Conservation (phyloP, 2,329 filamentous ascomycete genomes). For the Colletotrichum spinosum region DNA sequence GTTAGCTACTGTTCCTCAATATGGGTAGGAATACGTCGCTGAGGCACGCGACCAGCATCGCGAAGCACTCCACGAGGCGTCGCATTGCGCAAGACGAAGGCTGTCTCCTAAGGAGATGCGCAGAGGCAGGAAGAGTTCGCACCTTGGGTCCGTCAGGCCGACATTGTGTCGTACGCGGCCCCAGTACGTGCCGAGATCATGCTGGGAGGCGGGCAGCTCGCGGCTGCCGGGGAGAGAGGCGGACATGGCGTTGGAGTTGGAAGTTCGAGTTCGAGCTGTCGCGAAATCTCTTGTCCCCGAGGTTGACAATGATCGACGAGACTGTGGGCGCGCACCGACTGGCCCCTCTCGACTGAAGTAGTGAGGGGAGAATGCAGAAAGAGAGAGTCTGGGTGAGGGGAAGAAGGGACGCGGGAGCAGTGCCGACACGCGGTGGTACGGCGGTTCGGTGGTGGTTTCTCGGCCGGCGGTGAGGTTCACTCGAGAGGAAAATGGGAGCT, state of each 20-base stretch:
- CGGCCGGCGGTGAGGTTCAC: slow-evolving; percentile 12
- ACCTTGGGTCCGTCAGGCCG: slow-evolving; percentile 95
- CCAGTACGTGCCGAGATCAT: slow-evolving; percentile 94
- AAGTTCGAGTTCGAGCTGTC: not conserved
- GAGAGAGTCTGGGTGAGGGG: not conserved
- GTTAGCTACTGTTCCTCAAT: slow-evolving; percentile 8
- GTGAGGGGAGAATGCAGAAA: not conserved
- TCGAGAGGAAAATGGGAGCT: slow-evolving; percentile 9
- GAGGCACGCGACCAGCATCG: not conserved
- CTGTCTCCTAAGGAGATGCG: not conserved
- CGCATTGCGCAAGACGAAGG: too few species aligned
- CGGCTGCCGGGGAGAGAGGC: slow-evolving; percentile 75
- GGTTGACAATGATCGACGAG: too few species aligned
- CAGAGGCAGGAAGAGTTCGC: slow-evolving; percentile 54
- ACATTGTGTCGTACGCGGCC: slow-evolving; percentile 91
- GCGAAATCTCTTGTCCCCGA: not conserved
- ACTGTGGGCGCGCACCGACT: not conserved
- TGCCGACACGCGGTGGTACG: slow-evolving; percentile 23
- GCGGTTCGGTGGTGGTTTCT: not conserved
- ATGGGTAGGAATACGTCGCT: not conserved
- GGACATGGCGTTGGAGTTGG: slow-evolving; percentile 62
- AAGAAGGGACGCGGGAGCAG: slow-evolving; percentile 5
- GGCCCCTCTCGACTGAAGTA: slow-evolving; percentile 1
- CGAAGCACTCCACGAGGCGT: not conserved
- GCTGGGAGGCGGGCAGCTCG: slow-evolving; percentile 90